phyloP scores from a whole-genome alignment of 2,329 filamentous ascomycete genomes.

The Colletotrichum echinochloae region DNA sequence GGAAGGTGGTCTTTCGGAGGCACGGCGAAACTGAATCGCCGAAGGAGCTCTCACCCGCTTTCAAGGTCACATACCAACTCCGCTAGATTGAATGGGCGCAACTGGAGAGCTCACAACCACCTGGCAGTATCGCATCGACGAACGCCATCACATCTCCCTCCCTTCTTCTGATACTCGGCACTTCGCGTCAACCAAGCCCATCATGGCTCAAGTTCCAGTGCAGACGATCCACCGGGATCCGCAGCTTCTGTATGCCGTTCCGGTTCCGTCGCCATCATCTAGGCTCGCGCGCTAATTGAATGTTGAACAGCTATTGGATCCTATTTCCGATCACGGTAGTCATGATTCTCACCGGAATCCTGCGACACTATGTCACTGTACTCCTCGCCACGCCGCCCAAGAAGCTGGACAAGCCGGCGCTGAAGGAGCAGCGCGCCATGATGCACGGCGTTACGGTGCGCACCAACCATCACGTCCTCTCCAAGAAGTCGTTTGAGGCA shows the following conservation, averaged over 20 bases:
- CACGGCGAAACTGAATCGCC: constrained; percentile 42
- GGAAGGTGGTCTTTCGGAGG: constrained; percentile 44
- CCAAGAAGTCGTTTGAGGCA: constrained; percentile 79
- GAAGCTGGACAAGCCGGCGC: constrained; percentile 77
- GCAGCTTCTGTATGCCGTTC: constrained; percentile 84
- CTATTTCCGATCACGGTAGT: constrained; percentile 96
- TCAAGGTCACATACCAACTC: neutral
- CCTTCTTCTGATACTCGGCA: constrained; percentile 7
- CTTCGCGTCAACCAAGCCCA: constrained; percentile 39
- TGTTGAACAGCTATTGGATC: constrained; percentile 92
- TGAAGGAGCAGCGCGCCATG: constrained; percentile 89
- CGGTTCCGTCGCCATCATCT: constrained; percentile 33
- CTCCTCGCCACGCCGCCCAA: constrained; percentile 89
- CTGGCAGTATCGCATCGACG: constrained; percentile 22
- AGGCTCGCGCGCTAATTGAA: constrained; percentile 31
- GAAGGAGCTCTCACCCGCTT: constrained; percentile 19
- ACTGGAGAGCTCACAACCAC: constrained; percentile 18
- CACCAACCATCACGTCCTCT: constrained; percentile 83
- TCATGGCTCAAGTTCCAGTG: constrained; percentile 85
- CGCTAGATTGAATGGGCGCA: constrained; percentile 11
- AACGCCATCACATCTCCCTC: constrained; percentile 3
- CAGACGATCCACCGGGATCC: constrained; percentile 99
- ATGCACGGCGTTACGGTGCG: constrained; percentile 87
- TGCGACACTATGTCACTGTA: constrained; percentile 96
- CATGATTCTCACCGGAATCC: constrained; percentile 95